These are phyloP conservation scores for Calocybe indica DNA, from an alignment of 768 basidiomycete genomes.

Conservation along the genomic window DNA sequence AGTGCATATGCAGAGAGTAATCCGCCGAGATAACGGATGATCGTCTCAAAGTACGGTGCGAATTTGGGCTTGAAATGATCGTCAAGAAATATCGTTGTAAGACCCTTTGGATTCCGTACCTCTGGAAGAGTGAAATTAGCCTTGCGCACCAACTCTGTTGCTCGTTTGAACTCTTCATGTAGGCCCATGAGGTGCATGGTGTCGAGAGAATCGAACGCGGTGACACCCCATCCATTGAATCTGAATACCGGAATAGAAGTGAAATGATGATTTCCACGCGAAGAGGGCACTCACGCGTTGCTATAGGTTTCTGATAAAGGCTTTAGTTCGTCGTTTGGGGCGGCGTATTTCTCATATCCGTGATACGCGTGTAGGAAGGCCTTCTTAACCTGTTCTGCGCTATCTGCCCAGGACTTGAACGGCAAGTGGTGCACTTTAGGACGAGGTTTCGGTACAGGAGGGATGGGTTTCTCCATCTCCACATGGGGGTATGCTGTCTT, in stretches of 20 bases:
- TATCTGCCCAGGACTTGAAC: slow-evolving; percentile 36
- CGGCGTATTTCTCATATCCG: slow-evolving; percentile 57
- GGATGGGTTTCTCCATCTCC: neutral
- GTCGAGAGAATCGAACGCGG: slow-evolving; percentile 78
- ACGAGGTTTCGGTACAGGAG: too few species aligned
- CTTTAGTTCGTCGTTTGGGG: slow-evolving; percentile 56
- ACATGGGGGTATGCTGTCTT: slow-evolving; percentile 4
- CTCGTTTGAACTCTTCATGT: slow-evolving; percentile 60
- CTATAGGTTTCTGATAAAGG: slow-evolving; percentile 42
- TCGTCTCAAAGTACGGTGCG: slow-evolving; percentile 74
- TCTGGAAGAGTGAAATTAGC: slow-evolving; percentile 42
- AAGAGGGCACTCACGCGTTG: slow-evolving; percentile 36
- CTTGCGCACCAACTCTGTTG: slow-evolving; percentile 45
- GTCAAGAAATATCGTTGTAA: neutral
- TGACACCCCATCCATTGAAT: slow-evolving; percentile 79
- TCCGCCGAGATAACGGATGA: slow-evolving; percentile 88
- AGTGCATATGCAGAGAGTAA: slow-evolving; percentile 80
- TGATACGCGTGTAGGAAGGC: slow-evolving; percentile 67
- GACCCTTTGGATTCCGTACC: slow-evolving; percentile 21
- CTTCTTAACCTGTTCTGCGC: slow-evolving; percentile 50
- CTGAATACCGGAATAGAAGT: slow-evolving; percentile 24
- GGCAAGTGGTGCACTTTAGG: too few species aligned
- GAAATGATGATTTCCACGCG: neutral
- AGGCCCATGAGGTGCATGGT: slow-evolving; percentile 82
- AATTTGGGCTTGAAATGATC: slow-evolving; percentile 17